Percentiles rank a stretch among this genome's conserved stretches.
These are phyloP conservation scores for Pseudogymnoascus sp. DNA, from an alignment of 2,329 filamentous ascomycete genomes.

Conservation along the genomic window DNA sequence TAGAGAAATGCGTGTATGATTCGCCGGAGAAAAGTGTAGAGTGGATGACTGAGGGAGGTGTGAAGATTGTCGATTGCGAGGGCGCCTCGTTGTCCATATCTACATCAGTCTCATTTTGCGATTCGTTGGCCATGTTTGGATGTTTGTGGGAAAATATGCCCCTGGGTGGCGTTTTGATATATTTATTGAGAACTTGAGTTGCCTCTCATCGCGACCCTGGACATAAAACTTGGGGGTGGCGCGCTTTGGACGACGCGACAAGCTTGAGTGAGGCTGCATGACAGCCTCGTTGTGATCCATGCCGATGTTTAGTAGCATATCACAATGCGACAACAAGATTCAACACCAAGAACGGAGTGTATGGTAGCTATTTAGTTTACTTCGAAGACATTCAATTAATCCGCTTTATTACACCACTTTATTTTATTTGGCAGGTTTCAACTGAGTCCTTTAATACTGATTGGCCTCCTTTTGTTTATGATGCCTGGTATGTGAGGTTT, in stretches of 20 bases:
- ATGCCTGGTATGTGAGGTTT: not conserved
- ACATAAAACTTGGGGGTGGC: conserved; percentile 4
- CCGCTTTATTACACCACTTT: not conserved
- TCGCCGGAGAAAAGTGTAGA: conserved; percentile 51
- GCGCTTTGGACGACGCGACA: conserved; percentile 10
- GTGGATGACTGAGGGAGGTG: conserved; percentile 61
- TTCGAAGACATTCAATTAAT: not conserved
- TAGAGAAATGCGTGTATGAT: conserved; percentile 65
- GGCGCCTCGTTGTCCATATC: conserved; percentile 28
- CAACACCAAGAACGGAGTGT: not conserved
- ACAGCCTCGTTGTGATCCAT: not conserved
- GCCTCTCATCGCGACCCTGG: not conserved
- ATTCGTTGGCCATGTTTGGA: conserved; percentile 28
- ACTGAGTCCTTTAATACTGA: not conserved
- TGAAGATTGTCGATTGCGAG: conserved; percentile 37
- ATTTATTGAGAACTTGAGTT: not conserved
- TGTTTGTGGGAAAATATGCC: not conserved
- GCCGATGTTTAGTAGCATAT: not conserved
- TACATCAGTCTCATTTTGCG: conserved; percentile 21
- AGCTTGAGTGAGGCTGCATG: not conserved
- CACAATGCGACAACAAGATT: not conserved
- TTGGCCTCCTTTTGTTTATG: not conserved
- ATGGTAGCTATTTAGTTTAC: not conserved
- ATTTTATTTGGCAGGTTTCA: not conserved
- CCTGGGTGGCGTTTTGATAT: not conserved